A percentile compares a stretch with the other conserved stretches of the same genome.
These are phyloP conservation scores for Pichia nanzhaoensis DNA, from an alignment of 805 yeast species.

Conservation along the genomic window DNA sequence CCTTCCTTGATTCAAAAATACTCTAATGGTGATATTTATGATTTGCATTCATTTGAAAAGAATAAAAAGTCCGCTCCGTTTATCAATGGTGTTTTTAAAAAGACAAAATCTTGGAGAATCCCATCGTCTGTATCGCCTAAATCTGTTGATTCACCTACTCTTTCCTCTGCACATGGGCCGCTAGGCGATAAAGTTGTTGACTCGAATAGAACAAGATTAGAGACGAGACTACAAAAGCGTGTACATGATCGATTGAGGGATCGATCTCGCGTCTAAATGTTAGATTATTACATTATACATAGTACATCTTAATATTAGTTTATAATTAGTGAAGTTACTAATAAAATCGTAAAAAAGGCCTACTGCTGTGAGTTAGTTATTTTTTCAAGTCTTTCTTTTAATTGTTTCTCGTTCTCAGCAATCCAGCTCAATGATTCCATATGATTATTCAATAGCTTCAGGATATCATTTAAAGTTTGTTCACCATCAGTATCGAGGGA, in stretches of 20 bases:
- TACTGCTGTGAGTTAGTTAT: slow-evolving; percentile 19
- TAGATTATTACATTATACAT: neutral
- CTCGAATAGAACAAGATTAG: slow-evolving; percentile 43
- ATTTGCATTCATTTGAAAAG: neutral
- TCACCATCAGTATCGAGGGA: slow-evolving; percentile 20
- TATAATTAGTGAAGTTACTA: neutral
- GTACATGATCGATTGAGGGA: slow-evolving; percentile 30
- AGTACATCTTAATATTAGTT: neutral
- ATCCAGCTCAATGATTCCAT: slow-evolving; percentile 84
- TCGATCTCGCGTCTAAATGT: slow-evolving; percentile 1
- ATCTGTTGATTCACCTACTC: neutral
- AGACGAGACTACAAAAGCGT: slow-evolving; percentile 41
- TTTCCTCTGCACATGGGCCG: no score
- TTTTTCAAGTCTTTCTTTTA: slow-evolving; percentile 59
- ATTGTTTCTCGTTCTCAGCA: slow-evolving; percentile 60
- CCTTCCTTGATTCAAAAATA: slow-evolving; percentile 9
- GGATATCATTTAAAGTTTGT: slow-evolving; percentile 55
- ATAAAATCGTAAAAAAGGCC: neutral
- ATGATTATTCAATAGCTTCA: slow-evolving; percentile 79
- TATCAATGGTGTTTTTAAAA: slow-evolving; percentile 5
- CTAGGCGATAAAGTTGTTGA: slow-evolving; percentile 3
- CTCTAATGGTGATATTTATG: slow-evolving; percentile 11
- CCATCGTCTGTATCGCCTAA: neutral
- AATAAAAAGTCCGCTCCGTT: neutral
- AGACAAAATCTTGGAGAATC: slow-evolving; percentile 9